Evolutionary conservation across 345 rosid species (phyloP), one percentile per base, ranked within the genome.

Genomic region (Lepidium aucheri): DNA sequence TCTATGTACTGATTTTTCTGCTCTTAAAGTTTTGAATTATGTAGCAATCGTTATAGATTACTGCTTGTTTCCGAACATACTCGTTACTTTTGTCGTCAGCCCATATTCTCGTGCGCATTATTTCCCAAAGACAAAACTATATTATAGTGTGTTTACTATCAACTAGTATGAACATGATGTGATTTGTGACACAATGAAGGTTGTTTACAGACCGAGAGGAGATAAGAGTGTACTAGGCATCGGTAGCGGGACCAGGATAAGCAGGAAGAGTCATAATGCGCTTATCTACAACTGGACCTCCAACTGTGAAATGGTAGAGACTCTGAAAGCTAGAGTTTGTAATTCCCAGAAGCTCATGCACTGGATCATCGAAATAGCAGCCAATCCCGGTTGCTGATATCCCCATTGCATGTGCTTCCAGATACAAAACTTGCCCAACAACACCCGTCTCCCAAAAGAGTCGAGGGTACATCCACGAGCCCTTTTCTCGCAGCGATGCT

Each of bases 261-360:
- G 97, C 94, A 14, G 94, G 97, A 58, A 88, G 80, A 75, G 89
- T 86, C 96, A 91, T 88, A 65, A 91, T 91, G 65, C 96, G 86
- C 68, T 80, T 80, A 79, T 91, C 97, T 60, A 84, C 7, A 22
- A 88, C 91, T 1, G 96, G 91, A 58, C 87, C 86, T 76, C 97
- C 96, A 7, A 85, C 79, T 0, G 94, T 91, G 80, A 91, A 91
- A 79, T 91, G 97, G 74, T 88, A 91, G 8, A 88, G 77, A 70
- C 90, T 85, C 78, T 88, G 96, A 72, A 83, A 91, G 69, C 77
- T 74, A 7, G 80, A 76, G 74, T 86, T 88, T 60, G 33, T 70
- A 18, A 91, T 60, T 46, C 91, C 97, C 9, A 91, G 88, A 69
- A 86, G 50, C 74, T 85, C 87, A 13, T 91, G 97, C 65, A 88